A percentile compares a stretch with the other conserved stretches of the same genome.
phyloP scores from a whole-genome alignment of 805 yeast genomes.

The Spathaspora girioi region DNA sequence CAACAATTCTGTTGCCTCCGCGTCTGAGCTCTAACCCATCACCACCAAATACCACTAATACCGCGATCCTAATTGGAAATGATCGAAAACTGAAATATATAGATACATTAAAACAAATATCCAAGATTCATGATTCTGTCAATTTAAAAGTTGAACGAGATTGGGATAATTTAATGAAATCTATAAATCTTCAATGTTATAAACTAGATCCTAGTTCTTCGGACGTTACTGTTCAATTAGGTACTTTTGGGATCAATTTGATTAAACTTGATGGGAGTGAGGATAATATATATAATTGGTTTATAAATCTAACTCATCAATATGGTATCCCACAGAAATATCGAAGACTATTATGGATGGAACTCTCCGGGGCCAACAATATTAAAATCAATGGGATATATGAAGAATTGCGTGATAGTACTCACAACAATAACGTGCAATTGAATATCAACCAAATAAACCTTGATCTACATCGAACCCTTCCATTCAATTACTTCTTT shows the following conservation, averaged over 20 bases:
- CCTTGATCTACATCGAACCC: conserved; percentile 51
- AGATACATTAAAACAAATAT: conserved; percentile 32
- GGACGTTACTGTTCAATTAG: conserved; percentile 23
- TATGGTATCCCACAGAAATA: conserved; percentile 48
- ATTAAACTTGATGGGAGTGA: conserved; percentile 12
- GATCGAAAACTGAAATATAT: conserved; percentile 6
- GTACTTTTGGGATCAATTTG: conserved; percentile 37
- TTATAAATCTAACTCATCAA: conserved; percentile 31
- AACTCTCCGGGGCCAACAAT: conserved; percentile 48
- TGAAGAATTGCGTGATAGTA: conserved; percentile 23
- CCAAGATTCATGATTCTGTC: conserved; percentile 42
- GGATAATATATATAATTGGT: conserved; percentile 12
- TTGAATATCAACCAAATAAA: conserved; percentile 44
- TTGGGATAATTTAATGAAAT: conserved; percentile 46
- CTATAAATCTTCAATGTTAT: conserved; percentile 7
- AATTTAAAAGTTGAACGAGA: conserved; percentile 33
- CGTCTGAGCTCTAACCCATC: not conserved
- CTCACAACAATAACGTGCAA: not conserved
- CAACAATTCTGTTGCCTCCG: not conserved
- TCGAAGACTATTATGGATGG: conserved; percentile 49
- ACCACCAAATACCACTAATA: too few relatives aligned
- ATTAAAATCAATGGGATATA: conserved; percentile 46
- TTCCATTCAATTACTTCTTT: conserved; percentile 53
- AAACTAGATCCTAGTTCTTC: not conserved
- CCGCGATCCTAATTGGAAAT: not conserved